A percentile compares a stretch with the other conserved stretches of the same genome.
phyloP scores from a whole-genome alignment of 352 stramenopile genomes.

The Phytopythium litorale region DNA sequence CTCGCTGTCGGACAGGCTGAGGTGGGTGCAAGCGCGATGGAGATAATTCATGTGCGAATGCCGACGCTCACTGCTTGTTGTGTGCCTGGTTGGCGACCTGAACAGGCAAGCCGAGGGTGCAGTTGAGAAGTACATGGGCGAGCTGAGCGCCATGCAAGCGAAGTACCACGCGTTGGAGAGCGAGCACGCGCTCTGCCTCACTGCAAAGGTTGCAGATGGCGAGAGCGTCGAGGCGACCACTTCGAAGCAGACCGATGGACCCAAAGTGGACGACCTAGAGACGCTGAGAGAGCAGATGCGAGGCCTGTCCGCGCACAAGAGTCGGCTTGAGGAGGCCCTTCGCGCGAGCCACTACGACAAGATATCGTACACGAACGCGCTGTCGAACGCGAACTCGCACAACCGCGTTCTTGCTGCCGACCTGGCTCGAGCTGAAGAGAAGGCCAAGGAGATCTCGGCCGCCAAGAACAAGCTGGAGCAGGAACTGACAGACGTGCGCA shows the following conservation, averaged over 20 bases:
- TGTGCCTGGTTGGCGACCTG: not conserved
- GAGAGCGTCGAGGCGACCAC: not conserved
- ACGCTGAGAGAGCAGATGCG: constrained; percentile 53
- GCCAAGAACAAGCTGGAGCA: constrained; percentile 44
- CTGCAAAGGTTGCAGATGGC: constrained; percentile 2
- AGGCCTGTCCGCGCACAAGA: constrained; percentile 48
- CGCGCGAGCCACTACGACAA: constrained; percentile 81
- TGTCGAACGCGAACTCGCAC: constrained; percentile 76
- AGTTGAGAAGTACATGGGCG: constrained; percentile 44
- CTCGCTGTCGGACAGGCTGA: constrained; percentile 47
- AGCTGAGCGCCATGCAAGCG: constrained; percentile 41
- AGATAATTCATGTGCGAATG: not conserved
- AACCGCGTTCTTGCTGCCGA: constrained; percentile 64
- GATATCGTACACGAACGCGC: constrained; percentile 74
- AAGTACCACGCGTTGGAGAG: constrained; percentile 51
- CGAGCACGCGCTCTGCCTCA: constrained; percentile 28
- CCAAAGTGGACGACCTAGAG: constrained; percentile 5
- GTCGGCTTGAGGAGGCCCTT: constrained; percentile 68
- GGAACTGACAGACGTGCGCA: constrained; percentile 29
- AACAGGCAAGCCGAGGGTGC: constrained; percentile 39
- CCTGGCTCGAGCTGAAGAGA: constrained; percentile 48
- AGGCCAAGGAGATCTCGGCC: constrained; percentile 35
- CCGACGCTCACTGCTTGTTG: not conserved
- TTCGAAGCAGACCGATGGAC: constrained; percentile 3
- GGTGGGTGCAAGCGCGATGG: constrained; percentile 16